A percentile compares a stretch with the other conserved stretches of the same genome.
These are phyloP conservation scores for Phytopythium aichiense DNA, from an alignment of 352 stramenopile genomes.

Conservation along the genomic window DNA sequence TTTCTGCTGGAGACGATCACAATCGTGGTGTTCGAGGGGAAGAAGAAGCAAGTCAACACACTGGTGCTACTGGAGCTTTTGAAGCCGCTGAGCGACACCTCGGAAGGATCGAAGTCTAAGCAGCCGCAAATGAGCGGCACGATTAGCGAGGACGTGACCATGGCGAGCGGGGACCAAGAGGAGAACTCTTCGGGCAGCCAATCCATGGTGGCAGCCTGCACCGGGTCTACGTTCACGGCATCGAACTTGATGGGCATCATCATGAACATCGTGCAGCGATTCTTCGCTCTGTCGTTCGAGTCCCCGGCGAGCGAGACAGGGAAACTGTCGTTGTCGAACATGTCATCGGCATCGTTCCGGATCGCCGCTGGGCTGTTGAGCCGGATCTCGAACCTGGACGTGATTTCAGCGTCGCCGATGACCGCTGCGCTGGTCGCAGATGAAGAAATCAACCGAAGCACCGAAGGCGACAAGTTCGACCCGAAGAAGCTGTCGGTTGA, in stretches of 20 bases:
- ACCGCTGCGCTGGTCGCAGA: constrained; percentile 56
- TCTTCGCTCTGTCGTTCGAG: constrained; percentile 27
- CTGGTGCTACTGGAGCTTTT: constrained; percentile 65
- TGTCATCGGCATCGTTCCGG: constrained; percentile 66
- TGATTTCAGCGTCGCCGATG: constrained; percentile 53
- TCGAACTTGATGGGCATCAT: constrained; percentile 49
- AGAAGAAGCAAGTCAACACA: constrained; percentile 75
- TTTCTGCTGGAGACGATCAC: constrained; percentile 81
- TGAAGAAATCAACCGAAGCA: constrained; percentile 25
- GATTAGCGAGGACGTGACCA: constrained; percentile 23
- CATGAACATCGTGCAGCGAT: constrained; percentile 45
- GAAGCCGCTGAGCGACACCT: constrained; percentile 25
- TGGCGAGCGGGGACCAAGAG: constrained; percentile 15
- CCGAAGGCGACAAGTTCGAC: constrained; percentile 32
- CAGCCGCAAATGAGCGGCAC: constrained; percentile 5
- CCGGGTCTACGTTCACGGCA: constrained; percentile 22
- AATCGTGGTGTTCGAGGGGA: constrained; percentile 65
- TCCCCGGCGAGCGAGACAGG: constrained; percentile 2
- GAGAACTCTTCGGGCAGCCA: constrained; percentile 14
- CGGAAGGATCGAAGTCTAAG: constrained; percentile 1
- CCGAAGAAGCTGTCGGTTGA: constrained; percentile 48
- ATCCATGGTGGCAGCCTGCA: constrained; percentile 20
- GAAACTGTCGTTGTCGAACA: constrained; percentile 26
- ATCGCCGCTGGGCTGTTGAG: constrained; percentile 57
- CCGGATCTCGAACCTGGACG: constrained; percentile 64